These are phyloP conservation scores for Alternaria brassicae DNA, from an alignment of 2,329 filamentous ascomycete species.

Conservation along the genomic window DNA sequence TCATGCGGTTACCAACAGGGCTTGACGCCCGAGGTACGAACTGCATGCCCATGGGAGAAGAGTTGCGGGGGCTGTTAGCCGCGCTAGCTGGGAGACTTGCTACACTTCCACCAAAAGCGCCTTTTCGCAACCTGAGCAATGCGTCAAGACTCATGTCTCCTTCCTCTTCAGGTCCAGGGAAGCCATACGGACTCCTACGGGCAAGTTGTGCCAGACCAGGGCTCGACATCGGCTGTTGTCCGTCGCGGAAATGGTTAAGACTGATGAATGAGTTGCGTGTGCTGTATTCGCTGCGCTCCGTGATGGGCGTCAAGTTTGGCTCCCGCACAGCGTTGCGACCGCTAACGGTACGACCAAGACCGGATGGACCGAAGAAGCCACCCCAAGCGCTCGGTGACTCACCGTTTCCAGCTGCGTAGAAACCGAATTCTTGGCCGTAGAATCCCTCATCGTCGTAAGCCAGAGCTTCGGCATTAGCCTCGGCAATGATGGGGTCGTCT, in stretches of 20 bases:
- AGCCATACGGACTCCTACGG: conserved; percentile 61
- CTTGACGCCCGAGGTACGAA: conserved; percentile 39
- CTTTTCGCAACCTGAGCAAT: conserved; percentile 74
- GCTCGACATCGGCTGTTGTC: conserved; percentile 64
- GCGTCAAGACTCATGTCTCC: conserved; percentile 77
- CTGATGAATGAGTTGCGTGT: conserved; percentile 91
- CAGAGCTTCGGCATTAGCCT: conserved; percentile 90
- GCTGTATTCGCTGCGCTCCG: conserved; percentile 93
- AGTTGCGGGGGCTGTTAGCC: conserved; percentile 47
- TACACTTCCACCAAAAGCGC: conserved; percentile 82
- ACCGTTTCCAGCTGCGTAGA: conserved; percentile 72
- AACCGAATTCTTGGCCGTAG: conserved; percentile 96
- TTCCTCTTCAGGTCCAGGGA: conserved; percentile 60
- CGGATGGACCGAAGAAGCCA: conserved; percentile 85
- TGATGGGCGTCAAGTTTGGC: conserved; percentile 94
- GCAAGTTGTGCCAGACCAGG: conserved; percentile 81
- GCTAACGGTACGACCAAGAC: conserved; percentile 71
- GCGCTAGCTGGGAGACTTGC: conserved; percentile 68
- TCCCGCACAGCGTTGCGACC: conserved; percentile 71
- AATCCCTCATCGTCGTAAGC: conserved; percentile 92
- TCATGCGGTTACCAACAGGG: conserved; percentile 40
- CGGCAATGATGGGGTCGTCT: conserved; percentile 91
- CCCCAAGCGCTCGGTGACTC: conserved; percentile 74
- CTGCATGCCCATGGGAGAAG: conserved; percentile 49
- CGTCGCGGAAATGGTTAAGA: conserved; percentile 62